These are phyloP conservation scores for Apiospora phragmitis DNA, from an alignment of 2,329 filamentous ascomycete genomes.

Conservation along the genomic window DNA sequence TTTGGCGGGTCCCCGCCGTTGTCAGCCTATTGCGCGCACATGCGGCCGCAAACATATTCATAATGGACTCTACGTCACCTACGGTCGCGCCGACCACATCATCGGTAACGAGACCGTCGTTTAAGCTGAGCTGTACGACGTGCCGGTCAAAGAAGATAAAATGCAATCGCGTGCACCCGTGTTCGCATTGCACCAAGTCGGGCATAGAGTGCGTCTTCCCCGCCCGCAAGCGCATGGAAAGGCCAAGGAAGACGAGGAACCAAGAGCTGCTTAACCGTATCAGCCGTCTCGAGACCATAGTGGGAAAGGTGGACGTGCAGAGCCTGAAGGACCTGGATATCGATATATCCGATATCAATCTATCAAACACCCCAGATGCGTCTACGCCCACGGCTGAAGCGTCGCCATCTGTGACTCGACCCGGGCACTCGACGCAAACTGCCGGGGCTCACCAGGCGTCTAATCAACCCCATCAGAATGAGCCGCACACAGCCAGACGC, in stretches of 20 bases:
- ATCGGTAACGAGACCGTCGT: not conserved
- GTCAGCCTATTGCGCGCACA: not conserved
- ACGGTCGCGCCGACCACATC: not conserved
- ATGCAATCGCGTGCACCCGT: constrained; percentile 58
- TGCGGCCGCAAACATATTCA: not conserved
- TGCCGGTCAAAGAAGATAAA: constrained; percentile 65
- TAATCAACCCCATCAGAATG: constrained; percentile 12
- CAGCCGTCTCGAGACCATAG: constrained; percentile 45
- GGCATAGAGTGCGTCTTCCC: constrained; percentile 49
- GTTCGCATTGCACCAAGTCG: constrained; percentile 51
- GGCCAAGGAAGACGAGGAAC: constrained; percentile 42
- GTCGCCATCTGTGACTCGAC: not conserved
- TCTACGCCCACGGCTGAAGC: constrained; percentile 9
- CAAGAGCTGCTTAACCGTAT: constrained; percentile 45
- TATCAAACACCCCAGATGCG: not conserved
- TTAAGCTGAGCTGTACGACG: constrained; percentile 52
- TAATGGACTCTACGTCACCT: not conserved
- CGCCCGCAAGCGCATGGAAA: constrained; percentile 43
- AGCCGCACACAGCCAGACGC: constrained; percentile 27
- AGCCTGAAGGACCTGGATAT: constrained; percentile 18
- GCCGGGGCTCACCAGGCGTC: not conserved
- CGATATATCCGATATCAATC: constrained; percentile 12
- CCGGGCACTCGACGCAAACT: not conserved
- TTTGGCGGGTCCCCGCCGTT: not conserved
- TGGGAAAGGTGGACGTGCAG: constrained; percentile 41